Percentiles rank a stretch among this genome's conserved stretches.
Evolutionary conservation across 2,329 filamentous ascomycete genomes (phyloP).

Genomic region (Ilyonectria sp.): DNA sequence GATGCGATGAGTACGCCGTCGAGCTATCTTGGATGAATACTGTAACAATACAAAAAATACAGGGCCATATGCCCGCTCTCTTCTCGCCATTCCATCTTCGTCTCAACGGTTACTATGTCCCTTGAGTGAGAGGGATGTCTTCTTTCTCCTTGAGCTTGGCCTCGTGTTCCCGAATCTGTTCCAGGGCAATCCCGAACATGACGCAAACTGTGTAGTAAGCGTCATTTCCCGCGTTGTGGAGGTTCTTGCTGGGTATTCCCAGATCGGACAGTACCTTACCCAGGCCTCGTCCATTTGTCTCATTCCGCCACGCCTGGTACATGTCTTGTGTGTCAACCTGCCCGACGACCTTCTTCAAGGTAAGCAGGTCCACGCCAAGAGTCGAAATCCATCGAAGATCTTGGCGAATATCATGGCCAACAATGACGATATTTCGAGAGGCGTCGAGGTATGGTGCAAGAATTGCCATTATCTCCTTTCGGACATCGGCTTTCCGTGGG

Average conservation of each 20-base stretch:
- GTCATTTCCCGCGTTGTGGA: slow-evolving; percentile 94
- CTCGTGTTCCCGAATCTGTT: slow-evolving; percentile 42
- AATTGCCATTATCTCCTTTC: slow-evolving; percentile 53
- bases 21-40: slow-evolving; percentile 39
- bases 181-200: slow-evolving; percentile 68
- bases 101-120: not conserved
- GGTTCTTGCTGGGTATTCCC: slow-evolving; percentile 71
- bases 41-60: slow-evolving; percentile 44
- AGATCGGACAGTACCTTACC: slow-evolving; percentile 74
- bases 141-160: slow-evolving; percentile 29
- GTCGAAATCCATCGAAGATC: slow-evolving; percentile 79
- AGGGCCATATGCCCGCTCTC: slow-evolving; percentile 42
- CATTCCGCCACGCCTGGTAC: slow-evolving; percentile 74
- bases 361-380: slow-evolving; percentile 74
- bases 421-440: slow-evolving; percentile 75
- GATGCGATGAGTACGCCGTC: slow-evolving; percentile 39
- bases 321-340: slow-evolving; percentile 81
- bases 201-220: slow-evolving; percentile 84
- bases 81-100: slow-evolving; percentile 37
- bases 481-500: slow-evolving; percentile 53
- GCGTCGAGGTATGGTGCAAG: slow-evolving; percentile 51
- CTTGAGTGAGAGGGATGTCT: not conserved
- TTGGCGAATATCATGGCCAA: slow-evolving; percentile 80
- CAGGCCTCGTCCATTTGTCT: slow-evolving; percentile 70
- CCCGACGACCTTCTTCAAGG: slow-evolving; percentile 70